Conservation (phyloP, 2,329 filamentous ascomycete species). For the Exophiala sp. region DNA sequence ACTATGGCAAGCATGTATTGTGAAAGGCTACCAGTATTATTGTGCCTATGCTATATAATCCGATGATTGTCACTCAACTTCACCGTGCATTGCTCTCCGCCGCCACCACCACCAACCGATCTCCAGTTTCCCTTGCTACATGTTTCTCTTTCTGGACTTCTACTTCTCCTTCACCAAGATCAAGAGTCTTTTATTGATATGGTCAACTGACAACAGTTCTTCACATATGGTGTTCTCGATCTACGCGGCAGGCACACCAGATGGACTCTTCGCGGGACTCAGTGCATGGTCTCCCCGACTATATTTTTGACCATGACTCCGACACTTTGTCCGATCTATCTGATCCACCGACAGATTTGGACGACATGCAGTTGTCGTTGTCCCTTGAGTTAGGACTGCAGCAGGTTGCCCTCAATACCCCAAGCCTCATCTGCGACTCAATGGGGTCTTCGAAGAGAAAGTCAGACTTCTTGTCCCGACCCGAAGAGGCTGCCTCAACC, state of each 20-base stretch:
- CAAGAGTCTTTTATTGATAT: too few relatives aligned
- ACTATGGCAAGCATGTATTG: background rate
- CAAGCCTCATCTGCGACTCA: background rate
- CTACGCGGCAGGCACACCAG: too few relatives aligned
- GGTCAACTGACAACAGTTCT: too few relatives aligned
- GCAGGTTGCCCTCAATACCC: background rate
- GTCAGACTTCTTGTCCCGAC: background rate
- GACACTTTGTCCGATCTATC: constrained; percentile 10
- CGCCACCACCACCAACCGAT: background rate
- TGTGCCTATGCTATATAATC: background rate
- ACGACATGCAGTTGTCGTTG: constrained; percentile 4
- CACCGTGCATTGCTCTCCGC: background rate
- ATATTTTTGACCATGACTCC: too few relatives aligned
- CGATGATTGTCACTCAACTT: background rate
- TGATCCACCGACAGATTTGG: constrained; percentile 18
- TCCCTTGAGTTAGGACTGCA: background rate
- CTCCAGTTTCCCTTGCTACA: background rate
- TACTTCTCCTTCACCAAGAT: background rate
- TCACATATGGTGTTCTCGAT: too few relatives aligned
- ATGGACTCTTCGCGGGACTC: too few relatives aligned
- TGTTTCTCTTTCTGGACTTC: background rate
- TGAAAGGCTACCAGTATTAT: too few relatives aligned
- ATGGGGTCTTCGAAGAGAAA: background rate
- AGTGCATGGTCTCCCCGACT: background rate
- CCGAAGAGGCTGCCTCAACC: background rate